Evolutionary conservation across 805 yeast genomes (phyloP).

Genomic region (Teunomyces stri): DNA sequence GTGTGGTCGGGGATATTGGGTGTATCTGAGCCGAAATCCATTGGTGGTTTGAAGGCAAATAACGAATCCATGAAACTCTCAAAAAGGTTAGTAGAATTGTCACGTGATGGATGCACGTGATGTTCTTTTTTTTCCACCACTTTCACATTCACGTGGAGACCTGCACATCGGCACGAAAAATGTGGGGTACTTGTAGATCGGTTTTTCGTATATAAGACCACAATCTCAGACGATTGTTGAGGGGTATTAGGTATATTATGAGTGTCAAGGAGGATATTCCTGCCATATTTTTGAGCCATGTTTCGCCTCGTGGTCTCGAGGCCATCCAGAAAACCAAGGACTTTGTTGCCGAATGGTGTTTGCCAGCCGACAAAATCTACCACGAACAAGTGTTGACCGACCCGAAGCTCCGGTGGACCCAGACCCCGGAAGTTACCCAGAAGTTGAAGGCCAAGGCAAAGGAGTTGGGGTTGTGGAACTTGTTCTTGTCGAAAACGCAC

Average conservation of each 20-base stretch:
- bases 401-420: slow-evolving; percentile 45
- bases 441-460: slow-evolving; percentile 52
- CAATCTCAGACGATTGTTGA: neutral
- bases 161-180: neutral
- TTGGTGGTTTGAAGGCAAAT: neutral
- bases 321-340: slow-evolving; percentile 40
- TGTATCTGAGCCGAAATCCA: slow-evolving; percentile 44
- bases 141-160: neutral
- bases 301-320: slow-evolving; percentile 36
- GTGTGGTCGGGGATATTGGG: slow-evolving; percentile 75
- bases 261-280: slow-evolving; percentile 36
- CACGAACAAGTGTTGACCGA: slow-evolving; percentile 37
- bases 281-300: slow-evolving; percentile 34
- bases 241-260: slow-evolving; percentile 6
- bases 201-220: neutral
- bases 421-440: slow-evolving; percentile 47
- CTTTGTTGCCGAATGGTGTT: slow-evolving; percentile 55
- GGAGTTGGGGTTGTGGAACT: slow-evolving; percentile 56
- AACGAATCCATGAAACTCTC: no score
- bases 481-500: slow-evolving; percentile 47
- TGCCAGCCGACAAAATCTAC: slow-evolving; percentile 54
- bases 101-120: neutral
- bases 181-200: neutral
- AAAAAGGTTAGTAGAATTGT: neutral
- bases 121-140: neutral